Base-by-base conservation (phyloP, 805 yeast genomes). In the Brettanomyces custersianus region DNA sequence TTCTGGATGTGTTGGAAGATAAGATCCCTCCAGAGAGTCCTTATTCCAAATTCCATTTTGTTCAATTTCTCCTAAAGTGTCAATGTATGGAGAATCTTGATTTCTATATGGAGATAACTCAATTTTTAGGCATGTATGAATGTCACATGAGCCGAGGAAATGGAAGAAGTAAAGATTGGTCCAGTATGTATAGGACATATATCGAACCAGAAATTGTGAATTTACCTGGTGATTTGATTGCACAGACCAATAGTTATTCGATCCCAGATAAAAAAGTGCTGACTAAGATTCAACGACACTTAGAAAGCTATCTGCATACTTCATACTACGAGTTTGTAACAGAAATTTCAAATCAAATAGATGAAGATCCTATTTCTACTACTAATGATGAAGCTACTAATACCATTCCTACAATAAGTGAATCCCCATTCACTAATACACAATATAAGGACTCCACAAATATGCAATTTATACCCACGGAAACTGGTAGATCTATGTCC, bases 21-120 rank as follows among this genome's bases (percentile, higher is more conserved):
- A 29, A 39, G 4, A 48, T 53, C 4, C 42, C 48, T 4, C 41
- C 46, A 8, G 41, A 39, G 2, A 40, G 45, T 4, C 36, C 33
- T 3, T 57, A 48, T 31, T 49, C 57, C 4, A 51, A 49, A 22
- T 35, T 41, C 5, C 43, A 51, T 20, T 60, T 60, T 37, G 41
- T 47, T 11, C 44, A 48, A 31, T 59, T 49, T 34, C 43, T 60
- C 20, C 38, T 48, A 2, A 45, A 49, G 21, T 50, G 54, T 30
- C 62, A 58, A 38, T 59, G 65, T 40, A 26, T 52, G 3, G 65
- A 60, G 39, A 60, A 59, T 34, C 46, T 59, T 16, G 63, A 60
- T 29, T 57, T 59, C 38, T 57, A 47, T 31, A 29, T 48, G 18
- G 55, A 54, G 20, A 38, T 58, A 13, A 40, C 41, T 5, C 35